phyloP scores from a whole-genome alignment of 2,329 filamentous ascomycete species.

The Calcarisporium arbuscula region DNA sequence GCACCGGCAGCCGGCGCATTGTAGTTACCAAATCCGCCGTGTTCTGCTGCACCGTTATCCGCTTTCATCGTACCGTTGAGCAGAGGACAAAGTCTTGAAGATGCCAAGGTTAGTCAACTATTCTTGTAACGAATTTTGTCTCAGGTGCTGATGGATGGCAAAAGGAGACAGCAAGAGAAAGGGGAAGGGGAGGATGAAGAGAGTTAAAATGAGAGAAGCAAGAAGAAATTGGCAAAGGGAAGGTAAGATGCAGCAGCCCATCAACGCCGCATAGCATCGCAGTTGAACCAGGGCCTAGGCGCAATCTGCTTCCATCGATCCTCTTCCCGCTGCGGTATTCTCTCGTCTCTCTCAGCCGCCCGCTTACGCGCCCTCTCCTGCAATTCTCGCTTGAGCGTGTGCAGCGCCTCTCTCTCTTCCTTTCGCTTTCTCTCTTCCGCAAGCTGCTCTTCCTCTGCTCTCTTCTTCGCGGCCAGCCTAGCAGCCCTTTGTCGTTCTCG shows the following conservation, averaged over 20 bases:
- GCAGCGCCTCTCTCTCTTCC: slow-evolving; percentile 11
- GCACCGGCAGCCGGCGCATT: slow-evolving; percentile 29
- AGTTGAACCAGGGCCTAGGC: slow-evolving; percentile 14
- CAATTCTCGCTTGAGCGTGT: slow-evolving; percentile 12
- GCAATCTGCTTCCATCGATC: slow-evolving; percentile 13
- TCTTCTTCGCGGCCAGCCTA: slow-evolving; percentile 2
- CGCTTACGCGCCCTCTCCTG: slow-evolving; percentile 12
- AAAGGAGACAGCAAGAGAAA: slow-evolving; percentile 6
- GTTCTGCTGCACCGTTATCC: slow-evolving; percentile 47
- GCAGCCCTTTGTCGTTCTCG: slow-evolving; percentile 4
- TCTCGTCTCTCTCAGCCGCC: slow-evolving; percentile 6
- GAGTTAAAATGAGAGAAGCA: neutral
- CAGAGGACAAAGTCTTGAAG: slow-evolving; percentile 67
- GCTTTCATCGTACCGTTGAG: slow-evolving; percentile 75
- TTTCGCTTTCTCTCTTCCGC: slow-evolving; percentile 10
- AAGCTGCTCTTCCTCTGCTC: slow-evolving; percentile 11
- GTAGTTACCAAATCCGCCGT: slow-evolving; percentile 54
- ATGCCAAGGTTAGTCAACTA: slow-evolving; percentile 12
- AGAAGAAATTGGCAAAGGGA: neutral
- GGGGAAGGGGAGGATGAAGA: slow-evolving; percentile 3
- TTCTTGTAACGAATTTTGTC: neutral
- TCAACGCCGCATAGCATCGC: slow-evolving; percentile 15
- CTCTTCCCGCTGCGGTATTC: slow-evolving; percentile 8
- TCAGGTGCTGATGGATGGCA: neutral
- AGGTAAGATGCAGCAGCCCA: slow-evolving; percentile 5